Conservation (phyloP, 192 early-diverging fungal genomes). For the Martensiomyces pterosporus region DNA sequence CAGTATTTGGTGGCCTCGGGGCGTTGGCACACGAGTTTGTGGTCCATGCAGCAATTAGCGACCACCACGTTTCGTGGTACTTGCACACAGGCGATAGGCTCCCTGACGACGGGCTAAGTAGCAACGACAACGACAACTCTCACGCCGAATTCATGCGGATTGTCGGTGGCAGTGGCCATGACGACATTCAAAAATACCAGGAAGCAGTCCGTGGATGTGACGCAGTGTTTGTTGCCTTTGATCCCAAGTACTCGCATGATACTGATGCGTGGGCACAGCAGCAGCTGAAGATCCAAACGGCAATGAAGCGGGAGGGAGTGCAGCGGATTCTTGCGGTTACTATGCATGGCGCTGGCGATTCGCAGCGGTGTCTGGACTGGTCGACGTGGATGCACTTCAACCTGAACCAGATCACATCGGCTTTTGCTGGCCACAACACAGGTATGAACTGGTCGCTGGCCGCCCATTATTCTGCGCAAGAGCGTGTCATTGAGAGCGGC, state of each 20-base stretch:
- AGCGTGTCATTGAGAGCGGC: slow-evolving; percentile 12
- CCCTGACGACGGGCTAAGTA: slow-evolving; percentile 11
- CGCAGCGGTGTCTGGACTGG: slow-evolving; percentile 29
- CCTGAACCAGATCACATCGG: slow-evolving; percentile 21
- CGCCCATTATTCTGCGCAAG: slow-evolving; percentile 34
- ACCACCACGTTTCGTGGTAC: slow-evolving; percentile 29
- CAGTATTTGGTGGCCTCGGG: slow-evolving; percentile 37
- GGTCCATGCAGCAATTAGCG: slow-evolving; percentile 16
- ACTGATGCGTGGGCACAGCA: slow-evolving; percentile 17
- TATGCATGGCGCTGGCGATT: slow-evolving; percentile 29
- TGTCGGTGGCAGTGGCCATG: slow-evolving; percentile 17
- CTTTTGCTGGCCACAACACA: not conserved
- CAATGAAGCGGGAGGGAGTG: slow-evolving; percentile 17
- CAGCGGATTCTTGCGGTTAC: slow-evolving; percentile 25
- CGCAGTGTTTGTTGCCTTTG: slow-evolving; percentile 31
- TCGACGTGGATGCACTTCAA: slow-evolving; percentile 22
- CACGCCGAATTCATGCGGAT: slow-evolving; percentile 18
- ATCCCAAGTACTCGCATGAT: slow-evolving; percentile 9
- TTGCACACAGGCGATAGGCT: slow-evolving; percentile 17
- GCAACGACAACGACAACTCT: slow-evolving; percentile 7
- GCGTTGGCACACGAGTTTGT: slow-evolving; percentile 24
- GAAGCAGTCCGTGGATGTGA: slow-evolving; percentile 12
- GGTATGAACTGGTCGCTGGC: slow-evolving; percentile 28
- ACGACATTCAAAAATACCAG: slow-evolving; percentile 13
- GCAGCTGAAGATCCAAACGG: slow-evolving; percentile 25